Base-by-base conservation (phyloP, 805 yeast species). In the Teunomyces barrocoloradensis region DNA sequence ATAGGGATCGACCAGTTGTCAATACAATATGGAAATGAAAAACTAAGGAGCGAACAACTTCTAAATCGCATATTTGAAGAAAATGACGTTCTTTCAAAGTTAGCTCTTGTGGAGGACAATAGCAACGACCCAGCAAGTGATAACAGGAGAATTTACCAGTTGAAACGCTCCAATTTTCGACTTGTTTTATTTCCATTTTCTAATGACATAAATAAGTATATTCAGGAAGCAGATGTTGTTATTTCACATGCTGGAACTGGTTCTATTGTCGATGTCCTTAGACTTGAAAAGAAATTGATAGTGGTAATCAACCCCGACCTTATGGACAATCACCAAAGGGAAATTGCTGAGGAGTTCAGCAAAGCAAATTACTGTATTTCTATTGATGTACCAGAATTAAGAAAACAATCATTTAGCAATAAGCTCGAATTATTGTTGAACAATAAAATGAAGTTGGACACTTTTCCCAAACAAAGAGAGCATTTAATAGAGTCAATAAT, bases 231-330 rank as follows among this genome's bases (percentile, higher is more conserved):
- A 1, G 81, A 81, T 43, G 54, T 89, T 37, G 87, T 92, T 9
- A 76, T 94, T 10, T 83, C 96, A 0, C 98, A 94, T 62, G 97
- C 96, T 0, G 86, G 86, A 1, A 89, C 98, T 0, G 99, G 99
- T 2, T 88, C 97, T 0, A 87, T 92, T 6, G 64, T 94, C 23
- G 99, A 92, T 58, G 76, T 87, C 0, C 64, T 89, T 32, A 73
- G 94, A 18, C 58, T 59, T 25, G 45, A 65, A 1, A 84, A 80
- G 58, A 80, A 77, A 20, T 66, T 89, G 47, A 68, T 91, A 0
- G 90, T 87, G 5, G 85, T 89, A 25, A 79, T 83, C 6, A 92
- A 92, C 62, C 75, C 77, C 9, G 55, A 63, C 4, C 74, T 94
- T n/a, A 87, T 89, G 88, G 88, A 88, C 61, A 88, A 90, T 60